phyloP scores from a whole-genome alignment of 352 stramenopile species.

The Globisporangium iwayamae region DNA sequence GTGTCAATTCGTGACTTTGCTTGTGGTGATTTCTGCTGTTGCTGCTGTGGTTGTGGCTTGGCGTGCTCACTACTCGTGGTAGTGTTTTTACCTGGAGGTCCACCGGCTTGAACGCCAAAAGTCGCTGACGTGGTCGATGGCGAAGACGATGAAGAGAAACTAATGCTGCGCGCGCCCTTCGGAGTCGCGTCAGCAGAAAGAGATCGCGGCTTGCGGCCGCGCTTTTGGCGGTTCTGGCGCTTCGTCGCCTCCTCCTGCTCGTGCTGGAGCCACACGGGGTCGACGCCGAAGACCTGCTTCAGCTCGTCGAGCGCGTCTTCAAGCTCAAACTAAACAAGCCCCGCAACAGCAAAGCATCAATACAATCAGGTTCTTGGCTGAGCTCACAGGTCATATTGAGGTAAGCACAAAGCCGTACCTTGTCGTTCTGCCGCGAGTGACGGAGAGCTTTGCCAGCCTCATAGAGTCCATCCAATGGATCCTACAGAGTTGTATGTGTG shows the following conservation, averaged over 20 bases:
- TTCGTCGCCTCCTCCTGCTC: constrained; percentile 37
- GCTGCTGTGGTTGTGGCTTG: neutral
- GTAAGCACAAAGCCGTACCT: constrained; percentile 20
- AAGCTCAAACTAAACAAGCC: constrained; percentile 25
- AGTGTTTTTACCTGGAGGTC: neutral
- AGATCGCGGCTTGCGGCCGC: constrained; percentile 17
- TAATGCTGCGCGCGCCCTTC: constrained; percentile 6
- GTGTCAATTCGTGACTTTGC: constrained; percentile 17
- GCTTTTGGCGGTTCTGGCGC: constrained; percentile 28
- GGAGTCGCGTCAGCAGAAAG: neutral
- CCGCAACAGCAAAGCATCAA: neutral
- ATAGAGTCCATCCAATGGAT: constrained; percentile 31
- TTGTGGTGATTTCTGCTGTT: neutral
- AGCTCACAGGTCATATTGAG: neutral
- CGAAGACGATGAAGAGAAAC: neutral
- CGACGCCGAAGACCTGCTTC: constrained; percentile 47
- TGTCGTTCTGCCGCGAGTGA: constrained; percentile 35
- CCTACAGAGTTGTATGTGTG: constrained; percentile 20
- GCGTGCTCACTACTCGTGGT: constrained; percentile 3
- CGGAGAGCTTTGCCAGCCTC: constrained; percentile 38
- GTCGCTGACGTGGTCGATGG: neutral
- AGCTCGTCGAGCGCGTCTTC: constrained; percentile 56
- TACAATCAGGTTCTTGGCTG: neutral
- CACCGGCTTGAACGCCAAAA: neutral
- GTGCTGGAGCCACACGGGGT: constrained; percentile 50